A percentile compares a stretch with the other conserved stretches of the same genome.
Evolutionary conservation across 805 yeast genomes (phyloP).

Genomic region (Hanseniaspora clermontiae): DNA sequence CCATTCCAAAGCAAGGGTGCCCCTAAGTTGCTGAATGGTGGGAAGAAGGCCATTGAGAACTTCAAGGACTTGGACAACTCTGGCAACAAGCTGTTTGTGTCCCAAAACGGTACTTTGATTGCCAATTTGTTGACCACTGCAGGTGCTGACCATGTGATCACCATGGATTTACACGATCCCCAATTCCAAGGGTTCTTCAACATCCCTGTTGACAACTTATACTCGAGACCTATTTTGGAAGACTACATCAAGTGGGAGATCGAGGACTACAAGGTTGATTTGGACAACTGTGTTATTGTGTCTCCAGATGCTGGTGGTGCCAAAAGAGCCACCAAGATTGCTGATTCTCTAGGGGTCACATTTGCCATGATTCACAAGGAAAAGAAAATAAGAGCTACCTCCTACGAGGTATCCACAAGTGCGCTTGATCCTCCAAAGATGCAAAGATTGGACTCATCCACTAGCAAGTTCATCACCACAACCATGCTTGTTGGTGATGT

Average conservation of each 20-base stretch:
- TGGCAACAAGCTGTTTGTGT: slow-evolving; percentile 88
- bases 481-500: slow-evolving; percentile 97
- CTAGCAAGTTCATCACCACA: slow-evolving; percentile 42
- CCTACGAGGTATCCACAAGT: slow-evolving; percentile 18
- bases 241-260: slow-evolving; percentile 68
- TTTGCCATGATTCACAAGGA: slow-evolving; percentile 96
- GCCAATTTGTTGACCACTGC: slow-evolving; percentile 81
- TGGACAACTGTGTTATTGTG: slow-evolving; percentile 65
- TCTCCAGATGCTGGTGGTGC: slow-evolving; percentile 99
- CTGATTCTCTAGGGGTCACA: slow-evolving; percentile 75
- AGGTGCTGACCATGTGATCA: slow-evolving; percentile 91
- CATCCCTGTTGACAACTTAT: slow-evolving; percentile 88
- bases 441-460: slow-evolving; percentile 14
- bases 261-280: slow-evolving; percentile 45
- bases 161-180: slow-evolving; percentile 96
- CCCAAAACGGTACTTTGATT: slow-evolving; percentile 84
- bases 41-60: slow-evolving; percentile 14
- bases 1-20: slow-evolving; percentile 72
- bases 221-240: slow-evolving; percentile 76
- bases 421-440: slow-evolving; percentile 19
- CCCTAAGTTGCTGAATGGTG: slow-evolving; percentile 30
- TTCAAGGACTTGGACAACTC: slow-evolving; percentile 33
- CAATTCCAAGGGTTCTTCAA: slow-evolving; percentile 97
- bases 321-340: slow-evolving; percentile 86
- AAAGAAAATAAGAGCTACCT: slow-evolving; percentile 39